Evolutionary conservation across 1,139 yeast species (phyloP).

Genomic region (Nakaseomyces uthaithaninus): DNA sequence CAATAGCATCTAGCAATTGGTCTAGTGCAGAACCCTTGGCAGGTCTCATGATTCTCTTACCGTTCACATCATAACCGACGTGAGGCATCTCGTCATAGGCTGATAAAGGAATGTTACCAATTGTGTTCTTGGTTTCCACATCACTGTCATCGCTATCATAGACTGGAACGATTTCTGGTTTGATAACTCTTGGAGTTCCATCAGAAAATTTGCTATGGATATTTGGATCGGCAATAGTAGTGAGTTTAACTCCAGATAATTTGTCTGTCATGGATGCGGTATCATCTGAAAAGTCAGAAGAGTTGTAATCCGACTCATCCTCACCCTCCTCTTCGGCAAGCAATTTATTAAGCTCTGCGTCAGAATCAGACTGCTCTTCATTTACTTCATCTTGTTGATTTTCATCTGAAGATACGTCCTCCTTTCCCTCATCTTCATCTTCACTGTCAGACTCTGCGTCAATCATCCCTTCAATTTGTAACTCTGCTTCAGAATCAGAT

Average conservation of each 20-base stretch:
- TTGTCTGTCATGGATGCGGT: slow-evolving; percentile 46
- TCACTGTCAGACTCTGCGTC: slow-evolving; percentile 27
- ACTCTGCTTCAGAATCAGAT: slow-evolving; percentile 29
- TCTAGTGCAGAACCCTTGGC: slow-evolving; percentile 95
- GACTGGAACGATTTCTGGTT: slow-evolving; percentile 85
- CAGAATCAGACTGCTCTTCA: slow-evolving; percentile 45
- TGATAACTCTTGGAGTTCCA: slow-evolving; percentile 65
- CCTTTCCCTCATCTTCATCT: slow-evolving; percentile 24
- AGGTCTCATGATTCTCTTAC: slow-evolving; percentile 97
- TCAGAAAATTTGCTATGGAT: slow-evolving; percentile 59
- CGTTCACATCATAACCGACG: slow-evolving; percentile 93
- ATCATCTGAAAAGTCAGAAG: slow-evolving; percentile 34
- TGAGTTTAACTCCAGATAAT: slow-evolving; percentile 45
- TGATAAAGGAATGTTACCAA: slow-evolving; percentile 84
- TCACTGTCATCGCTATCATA: slow-evolving; percentile 94
- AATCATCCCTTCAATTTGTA: slow-evolving; percentile 35
- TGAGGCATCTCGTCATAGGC: slow-evolving; percentile 98
- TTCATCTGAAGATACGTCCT: slow-evolving; percentile 16
- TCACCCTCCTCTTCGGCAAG: slow-evolving; percentile 43
- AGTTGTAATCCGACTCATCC: slow-evolving; percentile 29
- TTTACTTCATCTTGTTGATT: slow-evolving; percentile 26
- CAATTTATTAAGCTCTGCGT: slow-evolving; percentile 52
- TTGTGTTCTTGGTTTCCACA: slow-evolving; percentile 73
- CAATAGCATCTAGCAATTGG: slow-evolving; percentile 78
- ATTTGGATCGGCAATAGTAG: slow-evolving; percentile 40